Percentiles rank a stretch among this genome's conserved stretches.
Conservation (phyloP, 2,329 filamentous ascomycete species). For the Zymoseptoria passerinii region DNA sequence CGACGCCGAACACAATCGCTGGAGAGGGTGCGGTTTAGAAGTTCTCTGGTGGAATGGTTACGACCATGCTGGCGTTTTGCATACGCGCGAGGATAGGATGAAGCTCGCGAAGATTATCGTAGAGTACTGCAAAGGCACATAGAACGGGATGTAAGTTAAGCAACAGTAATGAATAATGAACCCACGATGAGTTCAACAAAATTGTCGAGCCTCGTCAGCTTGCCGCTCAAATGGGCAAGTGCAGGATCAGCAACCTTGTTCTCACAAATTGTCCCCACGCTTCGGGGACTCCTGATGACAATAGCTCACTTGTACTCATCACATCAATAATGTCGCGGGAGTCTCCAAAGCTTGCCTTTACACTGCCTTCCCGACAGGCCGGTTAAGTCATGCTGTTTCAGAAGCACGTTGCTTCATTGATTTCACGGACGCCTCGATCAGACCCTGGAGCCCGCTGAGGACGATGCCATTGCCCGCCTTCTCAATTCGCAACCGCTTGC, state of each 20-base stretch:
- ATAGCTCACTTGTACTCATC: not conserved
- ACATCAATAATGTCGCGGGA: not conserved
- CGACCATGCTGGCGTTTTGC: conserved; percentile 58
- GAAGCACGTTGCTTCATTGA: not conserved
- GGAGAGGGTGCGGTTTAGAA: conserved; percentile 42
- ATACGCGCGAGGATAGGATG: conserved; percentile 23
- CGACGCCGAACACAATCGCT: conserved; percentile 19
- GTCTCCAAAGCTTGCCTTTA: not conserved
- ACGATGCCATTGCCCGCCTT: conserved; percentile 22
- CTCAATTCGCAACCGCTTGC: conserved; percentile 26
- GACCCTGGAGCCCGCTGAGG: not conserved
- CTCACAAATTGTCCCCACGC: not conserved
- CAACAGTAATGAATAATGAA: not conserved
- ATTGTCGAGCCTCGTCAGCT: not conserved
- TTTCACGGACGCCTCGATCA: not conserved
- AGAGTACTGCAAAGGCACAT: conserved; percentile 16
- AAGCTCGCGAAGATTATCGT: conserved; percentile 22
- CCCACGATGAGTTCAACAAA: not conserved
- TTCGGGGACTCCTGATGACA: not conserved
- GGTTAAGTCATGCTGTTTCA: not conserved
- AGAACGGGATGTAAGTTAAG: not conserved
- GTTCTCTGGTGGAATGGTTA: conserved; percentile 53
- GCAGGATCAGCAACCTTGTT: not conserved
- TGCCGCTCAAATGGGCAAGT: not conserved
- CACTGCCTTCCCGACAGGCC: not conserved